phyloP scores from a whole-genome alignment of 371 early-diverging fungal species.

The Mortierella sp. region DNA sequence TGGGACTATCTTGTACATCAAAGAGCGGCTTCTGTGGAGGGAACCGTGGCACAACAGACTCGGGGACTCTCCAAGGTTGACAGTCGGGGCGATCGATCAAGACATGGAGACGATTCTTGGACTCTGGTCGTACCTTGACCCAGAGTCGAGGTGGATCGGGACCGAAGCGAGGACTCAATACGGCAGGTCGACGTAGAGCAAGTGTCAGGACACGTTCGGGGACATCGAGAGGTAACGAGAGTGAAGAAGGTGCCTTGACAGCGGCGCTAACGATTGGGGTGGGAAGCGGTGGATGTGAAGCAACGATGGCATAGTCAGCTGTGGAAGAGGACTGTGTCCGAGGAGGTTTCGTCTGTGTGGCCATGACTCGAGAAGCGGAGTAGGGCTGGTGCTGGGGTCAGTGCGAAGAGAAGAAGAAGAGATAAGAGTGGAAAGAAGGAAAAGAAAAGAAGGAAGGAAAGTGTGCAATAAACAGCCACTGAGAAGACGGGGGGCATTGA shows the following conservation, averaged over 20 bases:
- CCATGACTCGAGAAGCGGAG: background rate
- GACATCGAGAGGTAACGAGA: conserved; percentile 2
- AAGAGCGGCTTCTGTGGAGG: conserved; percentile 4
- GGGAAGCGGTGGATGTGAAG: background rate
- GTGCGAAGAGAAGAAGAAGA: background rate
- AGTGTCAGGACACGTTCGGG: conserved; percentile 9
- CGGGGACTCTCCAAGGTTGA: conserved; percentile 64
- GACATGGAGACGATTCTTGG: conserved; percentile 54
- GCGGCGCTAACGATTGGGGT: too few relatives aligned
- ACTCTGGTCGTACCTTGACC: conserved; percentile 11
- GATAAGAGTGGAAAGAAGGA: background rate
- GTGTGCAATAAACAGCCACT: too few relatives aligned
- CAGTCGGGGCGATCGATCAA: conserved; percentile 59
- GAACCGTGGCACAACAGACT: conserved; percentile 53
- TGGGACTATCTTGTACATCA: too few relatives aligned
- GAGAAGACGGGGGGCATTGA: too few relatives aligned
- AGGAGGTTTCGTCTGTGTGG: background rate
- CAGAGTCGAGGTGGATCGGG: conserved; percentile 8
- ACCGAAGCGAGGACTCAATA: conserved; percentile 12
- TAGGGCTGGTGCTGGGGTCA: background rate
- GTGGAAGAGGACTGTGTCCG: background rate
- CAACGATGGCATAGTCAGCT: conserved; percentile 15
- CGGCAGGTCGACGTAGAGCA: conserved; percentile 13
- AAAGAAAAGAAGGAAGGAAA: too few relatives aligned
- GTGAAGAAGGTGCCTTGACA: too few relatives aligned